These are phyloP conservation scores for Dipodascopsis uninucleata DNA, from an alignment of 805 yeast genomes.

Conservation along the genomic window DNA sequence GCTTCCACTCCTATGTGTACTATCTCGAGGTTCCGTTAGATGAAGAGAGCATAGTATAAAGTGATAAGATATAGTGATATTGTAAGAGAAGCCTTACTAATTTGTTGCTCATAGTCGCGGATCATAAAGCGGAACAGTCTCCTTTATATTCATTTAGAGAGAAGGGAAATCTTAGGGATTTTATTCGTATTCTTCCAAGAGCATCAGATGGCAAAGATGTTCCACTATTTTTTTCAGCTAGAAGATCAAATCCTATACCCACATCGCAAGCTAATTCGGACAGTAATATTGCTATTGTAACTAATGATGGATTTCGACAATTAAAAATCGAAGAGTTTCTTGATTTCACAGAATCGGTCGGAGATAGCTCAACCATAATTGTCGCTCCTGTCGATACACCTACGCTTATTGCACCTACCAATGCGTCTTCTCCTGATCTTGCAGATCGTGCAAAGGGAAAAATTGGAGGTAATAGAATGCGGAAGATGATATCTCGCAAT, in stretches of 20 bases:
- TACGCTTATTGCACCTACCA: constrained; percentile 14
- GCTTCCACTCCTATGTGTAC: too few relatives aligned
- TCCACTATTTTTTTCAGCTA: constrained; percentile 32
- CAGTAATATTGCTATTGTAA: constrained; percentile 35
- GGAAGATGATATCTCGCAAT: constrained; percentile 38
- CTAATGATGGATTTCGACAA: constrained; percentile 38
- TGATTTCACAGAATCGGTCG: constrained; percentile 27
- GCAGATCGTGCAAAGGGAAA: constrained; percentile 3
- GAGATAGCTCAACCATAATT: constrained; percentile 35
- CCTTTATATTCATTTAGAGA: too few relatives aligned
- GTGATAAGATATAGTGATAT: too few relatives aligned
- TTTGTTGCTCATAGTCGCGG: too few relatives aligned
- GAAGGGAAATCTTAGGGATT: too few relatives aligned
- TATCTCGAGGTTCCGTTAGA: too few relatives aligned
- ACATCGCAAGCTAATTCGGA: constrained; percentile 37
- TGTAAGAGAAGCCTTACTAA: too few relatives aligned
- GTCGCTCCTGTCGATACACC: constrained; percentile 34
- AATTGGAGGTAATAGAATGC: constrained; percentile 38
- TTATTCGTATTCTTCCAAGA: too few relatives aligned
- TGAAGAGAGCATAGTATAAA: too few relatives aligned
- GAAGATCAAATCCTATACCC: constrained; percentile 36
- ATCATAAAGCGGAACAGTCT: too few relatives aligned
- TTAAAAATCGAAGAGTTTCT: constrained; percentile 30
- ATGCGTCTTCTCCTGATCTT: too few relatives aligned
- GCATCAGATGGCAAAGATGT: constrained; percentile 4